Conservation (phyloP, 1,139 yeast species). For the Sugiyamaella paludigena region DNA sequence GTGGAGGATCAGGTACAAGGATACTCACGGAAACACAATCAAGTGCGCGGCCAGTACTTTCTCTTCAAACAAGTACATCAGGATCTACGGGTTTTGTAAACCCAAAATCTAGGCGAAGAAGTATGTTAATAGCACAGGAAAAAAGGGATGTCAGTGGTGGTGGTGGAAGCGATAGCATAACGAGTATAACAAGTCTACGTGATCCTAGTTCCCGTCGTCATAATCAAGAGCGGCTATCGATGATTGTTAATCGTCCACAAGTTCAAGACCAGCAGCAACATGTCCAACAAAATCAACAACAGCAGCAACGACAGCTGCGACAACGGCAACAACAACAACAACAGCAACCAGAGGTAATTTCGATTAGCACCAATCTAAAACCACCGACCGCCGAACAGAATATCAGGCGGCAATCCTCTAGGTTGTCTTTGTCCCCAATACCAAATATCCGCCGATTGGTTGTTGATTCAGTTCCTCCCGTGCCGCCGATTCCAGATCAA, state of each 20-base stretch:
- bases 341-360: not conserved
- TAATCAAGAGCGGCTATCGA: too few species aligned
- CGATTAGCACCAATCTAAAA: not conserved
- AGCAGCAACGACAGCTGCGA: not conserved
- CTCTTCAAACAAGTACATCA: not conserved
- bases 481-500: conserved; percentile 29
- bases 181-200: not conserved
- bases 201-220: too few species aligned
- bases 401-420: conserved; percentile 1
- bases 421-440: conserved; percentile 4
- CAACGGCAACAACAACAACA: not conserved
- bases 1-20: too few species aligned
- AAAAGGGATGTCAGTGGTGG: not conserved
- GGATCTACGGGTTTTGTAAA: conserved; percentile 16
- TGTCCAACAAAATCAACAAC: not conserved
- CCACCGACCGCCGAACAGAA: conserved; percentile 1
- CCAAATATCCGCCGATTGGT: conserved; percentile 5
- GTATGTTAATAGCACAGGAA: conserved; percentile 5
- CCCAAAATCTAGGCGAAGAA: conserved; percentile 22
- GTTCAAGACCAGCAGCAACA: too few species aligned
- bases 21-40: too few species aligned
- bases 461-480: conserved; percentile 23
- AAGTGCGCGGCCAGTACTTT: too few species aligned
- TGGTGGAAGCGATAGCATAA: not conserved
- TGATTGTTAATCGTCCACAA: too few species aligned